These are phyloP conservation scores for Stagonosporopsis chrysanthemi DNA, from an alignment of 2,329 filamentous ascomycete genomes.

Conservation along the genomic window DNA sequence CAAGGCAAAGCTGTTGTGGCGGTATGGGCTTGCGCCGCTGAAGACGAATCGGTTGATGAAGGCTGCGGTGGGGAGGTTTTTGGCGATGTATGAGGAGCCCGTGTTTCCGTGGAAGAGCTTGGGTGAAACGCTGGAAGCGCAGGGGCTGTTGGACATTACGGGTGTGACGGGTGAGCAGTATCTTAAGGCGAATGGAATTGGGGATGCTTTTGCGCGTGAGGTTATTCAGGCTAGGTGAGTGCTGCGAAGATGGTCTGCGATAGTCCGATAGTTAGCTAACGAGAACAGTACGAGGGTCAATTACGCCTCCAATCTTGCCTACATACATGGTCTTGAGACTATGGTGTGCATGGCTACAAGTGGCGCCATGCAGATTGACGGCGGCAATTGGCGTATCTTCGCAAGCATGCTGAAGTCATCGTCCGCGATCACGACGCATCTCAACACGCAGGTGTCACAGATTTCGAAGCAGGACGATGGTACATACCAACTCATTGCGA, in stretches of 20 bases:
- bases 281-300: conserved; percentile 80
- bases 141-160: conserved; percentile 72
- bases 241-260: too few species aligned
- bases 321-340: conserved; percentile 87
- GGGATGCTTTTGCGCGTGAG: conserved; percentile 73
- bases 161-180: conserved; percentile 76
- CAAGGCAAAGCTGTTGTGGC: conserved; percentile 79
- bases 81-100: conserved; percentile 80
- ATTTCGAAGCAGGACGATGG: conserved; percentile 56
- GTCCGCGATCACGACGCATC: conserved; percentile 61
- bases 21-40: conserved; percentile 82
- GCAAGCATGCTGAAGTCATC: conserved; percentile 76
- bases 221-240: conserved; percentile 75
- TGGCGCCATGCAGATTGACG: conserved; percentile 77
- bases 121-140: conserved; percentile 69
- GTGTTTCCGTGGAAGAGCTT: conserved; percentile 85
- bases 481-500: conserved; percentile 54
- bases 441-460: conserved; percentile 72
- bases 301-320: conserved; percentile 86
- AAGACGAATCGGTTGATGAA: conserved; percentile 76
- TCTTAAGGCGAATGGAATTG: conserved; percentile 72
- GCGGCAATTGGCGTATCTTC: conserved; percentile 96
- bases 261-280: conserved; percentile 1
- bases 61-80: conserved; percentile 72
- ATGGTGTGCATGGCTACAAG: conserved; percentile 93